Evolutionary conservation across 2,329 filamentous ascomycete species (phyloP).

Genomic region (Colletotrichum destructivum): DNA sequence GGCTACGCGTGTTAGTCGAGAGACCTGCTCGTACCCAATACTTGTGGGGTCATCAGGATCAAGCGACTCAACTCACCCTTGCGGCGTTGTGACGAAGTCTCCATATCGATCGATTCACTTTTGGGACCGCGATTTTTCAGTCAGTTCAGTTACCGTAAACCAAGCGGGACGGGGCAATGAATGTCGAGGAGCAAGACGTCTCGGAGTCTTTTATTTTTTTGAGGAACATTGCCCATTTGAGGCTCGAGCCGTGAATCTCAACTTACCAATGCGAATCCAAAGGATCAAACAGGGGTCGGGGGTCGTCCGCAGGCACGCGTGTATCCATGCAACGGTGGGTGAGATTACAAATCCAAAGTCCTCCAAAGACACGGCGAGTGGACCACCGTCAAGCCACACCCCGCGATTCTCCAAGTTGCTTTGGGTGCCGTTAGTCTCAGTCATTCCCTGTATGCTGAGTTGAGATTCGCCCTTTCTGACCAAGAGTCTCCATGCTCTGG

Average conservation of each 20-base stretch:
- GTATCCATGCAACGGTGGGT: not conserved
- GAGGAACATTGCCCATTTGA: not conserved
- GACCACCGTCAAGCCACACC: slow-evolving; percentile 8
- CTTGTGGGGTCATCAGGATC: not conserved
- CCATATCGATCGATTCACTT: slow-evolving; percentile 43
- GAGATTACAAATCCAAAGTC: slow-evolving; percentile 19
- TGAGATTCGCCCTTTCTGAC: not conserved
- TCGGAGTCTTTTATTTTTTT: no score
- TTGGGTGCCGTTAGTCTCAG: not conserved
- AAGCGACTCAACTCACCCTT: slow-evolving; percentile 42
- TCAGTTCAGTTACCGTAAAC: not conserved
- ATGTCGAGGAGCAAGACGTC: not conserved
- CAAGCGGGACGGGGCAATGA: not conserved
- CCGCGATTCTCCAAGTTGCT: no score
- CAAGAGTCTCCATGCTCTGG: no score
- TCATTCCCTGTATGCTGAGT: not conserved
- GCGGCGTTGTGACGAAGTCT: slow-evolving; percentile 48
- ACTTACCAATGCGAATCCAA: not conserved
- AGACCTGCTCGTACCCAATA: not conserved
- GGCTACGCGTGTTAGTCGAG: slow-evolving; percentile 46
- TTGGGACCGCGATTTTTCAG: no score
- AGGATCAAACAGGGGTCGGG: not conserved
- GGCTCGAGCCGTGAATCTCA: not conserved
- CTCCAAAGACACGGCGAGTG: not conserved
- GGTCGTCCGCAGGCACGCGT: not conserved